Percentiles rank a stretch among this genome's conserved stretches.
Evolutionary conservation across 2,329 filamentous ascomycete genomes (phyloP).

Genomic region (Colletotrichum musae): DNA sequence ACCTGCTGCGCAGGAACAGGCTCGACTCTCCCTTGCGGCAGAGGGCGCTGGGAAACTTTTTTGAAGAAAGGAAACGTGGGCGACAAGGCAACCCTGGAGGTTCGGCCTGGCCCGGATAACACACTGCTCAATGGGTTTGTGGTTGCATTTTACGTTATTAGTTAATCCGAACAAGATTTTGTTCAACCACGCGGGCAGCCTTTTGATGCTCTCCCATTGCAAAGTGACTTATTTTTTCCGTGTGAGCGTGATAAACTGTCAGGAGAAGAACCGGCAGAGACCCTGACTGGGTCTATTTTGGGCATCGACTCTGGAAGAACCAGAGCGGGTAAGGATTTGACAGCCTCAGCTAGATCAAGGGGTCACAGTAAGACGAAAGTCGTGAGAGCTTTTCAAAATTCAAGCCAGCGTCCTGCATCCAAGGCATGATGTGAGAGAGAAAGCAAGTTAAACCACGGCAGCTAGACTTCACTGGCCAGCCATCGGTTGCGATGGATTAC

Average conservation of each 20-base stretch:
- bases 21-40: conserved; percentile 19
- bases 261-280: too few species aligned
- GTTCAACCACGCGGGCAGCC: conserved; percentile 14
- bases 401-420: conserved; percentile 25
- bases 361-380: not conserved
- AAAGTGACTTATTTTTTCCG: too few species aligned
- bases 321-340: not conserved
- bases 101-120: conserved; percentile 52
- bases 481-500: not conserved
- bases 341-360: conserved; percentile 18
- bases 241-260: too few species aligned
- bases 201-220: not conserved
- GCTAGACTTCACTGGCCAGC: too few species aligned
- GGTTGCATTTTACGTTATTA: conserved; percentile 54
- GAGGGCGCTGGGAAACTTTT: conserved; percentile 49
- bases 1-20: conserved; percentile 33
- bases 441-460: not conserved
- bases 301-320: conserved; percentile 2
- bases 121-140: conserved; percentile 57
- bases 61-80: conserved; percentile 31
- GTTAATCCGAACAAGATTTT: conserved; percentile 56
- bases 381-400: not conserved
- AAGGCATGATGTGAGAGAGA: conserved; percentile 22
- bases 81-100: conserved; percentile 43
- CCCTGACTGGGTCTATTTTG: not conserved